Percentiles rank a stretch among this genome's conserved stretches.
Evolutionary conservation across 371 early-diverging fungal genomes (phyloP).

Genomic region (Cokeromyces recurvatus): DNA sequence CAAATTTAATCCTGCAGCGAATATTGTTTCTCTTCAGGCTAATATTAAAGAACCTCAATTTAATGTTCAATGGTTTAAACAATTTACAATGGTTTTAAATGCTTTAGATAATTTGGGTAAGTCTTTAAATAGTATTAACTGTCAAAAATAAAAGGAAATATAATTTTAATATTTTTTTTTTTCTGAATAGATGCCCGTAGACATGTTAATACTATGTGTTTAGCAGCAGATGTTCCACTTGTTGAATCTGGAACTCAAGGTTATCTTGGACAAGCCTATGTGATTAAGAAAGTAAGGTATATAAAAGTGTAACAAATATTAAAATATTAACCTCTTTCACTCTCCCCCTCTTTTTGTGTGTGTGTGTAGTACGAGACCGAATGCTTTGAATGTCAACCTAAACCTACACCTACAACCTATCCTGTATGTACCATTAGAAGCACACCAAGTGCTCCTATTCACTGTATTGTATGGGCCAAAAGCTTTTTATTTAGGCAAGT

Average conservation of each 20-base stretch:
- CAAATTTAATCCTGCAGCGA: constrained; percentile 75
- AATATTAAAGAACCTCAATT: constrained; percentile 85
- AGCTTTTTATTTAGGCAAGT: constrained; percentile 77
- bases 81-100: constrained; percentile 95
- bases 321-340: no score
- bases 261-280: constrained; percentile 93
- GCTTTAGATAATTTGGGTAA: constrained; percentile 97
- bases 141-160: not conserved
- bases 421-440: constrained; percentile 98
- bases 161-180: not conserved
- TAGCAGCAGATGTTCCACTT: constrained; percentile 84
- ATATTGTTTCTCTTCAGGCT: constrained; percentile 75
- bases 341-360: no score
- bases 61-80: constrained; percentile 83
- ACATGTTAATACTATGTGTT: constrained; percentile 96
- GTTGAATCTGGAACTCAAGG: constrained; percentile 98
- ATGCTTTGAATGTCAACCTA: constrained; percentile 98
- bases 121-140: no score
- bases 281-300: constrained; percentile 68
- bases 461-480: constrained; percentile 99
- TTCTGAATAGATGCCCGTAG: constrained; percentile 75
- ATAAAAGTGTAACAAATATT: constrained; percentile 12
- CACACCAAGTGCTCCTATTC: constrained; percentile 94
- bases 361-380: constrained; percentile 69
- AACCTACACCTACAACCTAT: constrained; percentile 81